Evolutionary conservation across 164 flowering plant genomes (phyloP).

Genomic region (Sedum album): DNA sequence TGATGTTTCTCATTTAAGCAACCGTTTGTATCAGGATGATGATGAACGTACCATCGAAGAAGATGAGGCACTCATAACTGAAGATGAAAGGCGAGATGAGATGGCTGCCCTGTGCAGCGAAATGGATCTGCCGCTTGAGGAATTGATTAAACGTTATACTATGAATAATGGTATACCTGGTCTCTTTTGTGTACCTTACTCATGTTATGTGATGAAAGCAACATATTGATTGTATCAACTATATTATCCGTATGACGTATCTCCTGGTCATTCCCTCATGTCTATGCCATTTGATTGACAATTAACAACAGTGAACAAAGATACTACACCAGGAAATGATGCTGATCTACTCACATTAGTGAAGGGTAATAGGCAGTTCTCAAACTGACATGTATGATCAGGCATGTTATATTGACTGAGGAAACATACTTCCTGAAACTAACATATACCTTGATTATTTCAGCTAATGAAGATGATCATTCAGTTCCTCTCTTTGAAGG

Average conservation of each 20-base stretch:
- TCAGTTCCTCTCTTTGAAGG: conserved; percentile 16
- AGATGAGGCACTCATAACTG: conserved; percentile 85
- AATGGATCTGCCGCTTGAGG: conserved; percentile 79
- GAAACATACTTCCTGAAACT: neutral
- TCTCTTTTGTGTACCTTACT: conserved; percentile 7
- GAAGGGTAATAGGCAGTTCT: conserved; percentile 21
- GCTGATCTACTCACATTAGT: conserved; percentile 18
- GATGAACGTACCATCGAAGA: conserved; percentile 89
- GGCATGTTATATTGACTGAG: neutral
- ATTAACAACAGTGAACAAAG: conserved; percentile 38
- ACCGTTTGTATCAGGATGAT: conserved; percentile 73
- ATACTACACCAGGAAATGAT: conserved; percentile 28
- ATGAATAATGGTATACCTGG: conserved; percentile 27
- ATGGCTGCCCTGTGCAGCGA: conserved; percentile 74
- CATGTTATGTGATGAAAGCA: conserved; percentile 13
- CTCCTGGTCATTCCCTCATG: neutral
- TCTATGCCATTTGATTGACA: neutral
- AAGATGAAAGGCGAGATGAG: conserved; percentile 81
- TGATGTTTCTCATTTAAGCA: conserved; percentile 8
- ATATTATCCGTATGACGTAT: neutral
- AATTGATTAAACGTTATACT: conserved; percentile 66
- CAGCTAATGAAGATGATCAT: conserved; percentile 25
- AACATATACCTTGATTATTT: conserved; percentile 1
- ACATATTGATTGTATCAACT: neutral
- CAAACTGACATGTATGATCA: neutral